Evolutionary conservation across 257 asterid species (phyloP).

Genomic region (Capsicum chinense): DNA sequence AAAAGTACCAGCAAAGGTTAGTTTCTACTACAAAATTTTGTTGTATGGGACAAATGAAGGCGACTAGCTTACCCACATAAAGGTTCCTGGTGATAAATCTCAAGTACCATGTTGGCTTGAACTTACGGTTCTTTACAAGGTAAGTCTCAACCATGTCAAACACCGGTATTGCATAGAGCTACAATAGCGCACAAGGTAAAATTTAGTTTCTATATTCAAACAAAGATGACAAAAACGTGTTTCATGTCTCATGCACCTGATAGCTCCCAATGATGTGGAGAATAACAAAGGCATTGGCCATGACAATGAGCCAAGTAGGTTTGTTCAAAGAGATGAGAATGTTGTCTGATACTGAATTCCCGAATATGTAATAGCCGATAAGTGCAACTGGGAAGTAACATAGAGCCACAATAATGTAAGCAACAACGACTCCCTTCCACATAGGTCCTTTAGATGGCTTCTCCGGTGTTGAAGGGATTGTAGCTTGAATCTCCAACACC

Average conservation of each 20-base stretch:
- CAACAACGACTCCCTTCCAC: conserved; percentile 95
- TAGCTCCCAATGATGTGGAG: conserved; percentile 94
- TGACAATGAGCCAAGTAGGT: conserved; percentile 86
- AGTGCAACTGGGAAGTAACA: conserved; percentile 96
- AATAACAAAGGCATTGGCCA: conserved; percentile 89
- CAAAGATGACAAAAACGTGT: conserved; percentile 21
- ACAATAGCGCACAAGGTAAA: conserved; percentile 32
- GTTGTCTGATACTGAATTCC: conserved; percentile 65
- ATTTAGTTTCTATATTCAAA: conserved; percentile 36
- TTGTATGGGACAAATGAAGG: neutral
- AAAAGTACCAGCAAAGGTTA: too few species aligned
- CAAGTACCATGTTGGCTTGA: conserved; percentile 48
- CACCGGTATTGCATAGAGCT: conserved; percentile 53
- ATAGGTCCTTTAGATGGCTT: conserved; percentile 89
- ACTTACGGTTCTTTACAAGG: conserved; percentile 43
- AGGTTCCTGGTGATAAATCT: conserved; percentile 41
- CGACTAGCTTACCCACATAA: conserved; percentile 45
- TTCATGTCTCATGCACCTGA: conserved; percentile 53
- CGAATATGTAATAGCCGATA: conserved; percentile 75
- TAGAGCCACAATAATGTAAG: conserved; percentile 82
- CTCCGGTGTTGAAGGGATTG: conserved; percentile 93
- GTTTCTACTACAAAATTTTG: neutral
- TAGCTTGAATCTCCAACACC: conserved; percentile 92
- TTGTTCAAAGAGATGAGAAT: conserved; percentile 60
- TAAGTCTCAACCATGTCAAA: conserved; percentile 58